Conservation (phyloP, 495 filamentous ascomycete genomes). For the Lineolata rhizophorae region DNA sequence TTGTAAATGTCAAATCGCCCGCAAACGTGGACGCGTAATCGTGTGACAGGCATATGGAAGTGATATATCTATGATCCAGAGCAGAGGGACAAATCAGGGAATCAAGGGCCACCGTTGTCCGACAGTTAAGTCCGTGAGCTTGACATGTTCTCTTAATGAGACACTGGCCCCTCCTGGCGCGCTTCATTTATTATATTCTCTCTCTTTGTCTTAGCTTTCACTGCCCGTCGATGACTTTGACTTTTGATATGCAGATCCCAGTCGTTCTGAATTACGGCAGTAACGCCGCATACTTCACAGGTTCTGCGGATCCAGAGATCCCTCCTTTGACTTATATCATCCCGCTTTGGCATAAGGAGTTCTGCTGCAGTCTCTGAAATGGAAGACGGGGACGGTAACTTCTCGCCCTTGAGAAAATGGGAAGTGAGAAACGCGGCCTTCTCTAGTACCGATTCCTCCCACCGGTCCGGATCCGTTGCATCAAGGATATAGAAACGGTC, state of each 20-base stretch:
- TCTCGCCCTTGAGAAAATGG: conserved; percentile 31
- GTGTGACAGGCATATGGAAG: too few species aligned
- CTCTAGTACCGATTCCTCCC: conserved; percentile 32
- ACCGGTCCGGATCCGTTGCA: conserved; percentile 36
- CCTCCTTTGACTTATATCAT: conserved; percentile 21
- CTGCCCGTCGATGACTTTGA: too few species aligned
- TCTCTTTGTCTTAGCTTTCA: too few species aligned
- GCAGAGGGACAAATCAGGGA: too few species aligned
- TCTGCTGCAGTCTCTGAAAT: conserved; percentile 39
- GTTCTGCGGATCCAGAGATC: conserved; percentile 27
- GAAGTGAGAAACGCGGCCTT: conserved; percentile 39
- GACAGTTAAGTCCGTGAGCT: too few species aligned
- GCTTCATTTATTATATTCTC: too few species aligned
- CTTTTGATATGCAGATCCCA: conserved; percentile 61
- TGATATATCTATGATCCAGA: too few species aligned
- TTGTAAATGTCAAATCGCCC: too few species aligned
- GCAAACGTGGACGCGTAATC: too few species aligned
- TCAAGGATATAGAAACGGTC: conserved; percentile 52
- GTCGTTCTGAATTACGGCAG: conserved; percentile 42
- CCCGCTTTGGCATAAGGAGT: conserved; percentile 29
- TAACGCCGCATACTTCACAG: conserved; percentile 55
- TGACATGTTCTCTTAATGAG: too few species aligned
- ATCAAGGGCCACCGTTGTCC: too few species aligned
- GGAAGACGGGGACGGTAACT: conserved; percentile 35
- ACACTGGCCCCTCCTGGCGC: too few species aligned